Evolutionary conservation across 371 early-diverging fungal species (phyloP), one percentile per base, ranked within the genome.

Genomic region (Lichtheimia hyalospora): DNA sequence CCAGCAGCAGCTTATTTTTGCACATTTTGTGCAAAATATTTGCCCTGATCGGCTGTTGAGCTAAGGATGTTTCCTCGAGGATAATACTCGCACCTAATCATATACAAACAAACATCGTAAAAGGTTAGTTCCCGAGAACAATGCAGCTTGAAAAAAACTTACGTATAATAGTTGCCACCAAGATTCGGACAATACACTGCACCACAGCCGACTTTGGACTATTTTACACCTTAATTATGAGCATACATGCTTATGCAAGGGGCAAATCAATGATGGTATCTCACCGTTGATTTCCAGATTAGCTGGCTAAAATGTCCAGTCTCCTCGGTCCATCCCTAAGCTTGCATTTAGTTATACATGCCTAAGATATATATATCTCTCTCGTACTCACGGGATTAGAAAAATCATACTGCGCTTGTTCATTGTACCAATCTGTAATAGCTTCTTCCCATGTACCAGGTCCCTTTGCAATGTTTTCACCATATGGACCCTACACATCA

Each of bases 241-340:
- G 15, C 6, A 15, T 5, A 51, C 18, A 25, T 51, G 21, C 14
- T 15, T 18, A 25, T 21, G 15, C 18, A 18, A 51, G n/a, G 52
- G 27, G 52, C 5, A 15, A 50, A 15, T 21, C 52, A 12, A 21
- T 25, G 15, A 15, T 18, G 20, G n/a, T 7, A n/a, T 18, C 46
- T 20, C 13, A 51, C 52, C 18, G 52, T 51, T 1, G 52, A 51
- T 51, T 75, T 75, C 82, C 85, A 84, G 15, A 81, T 82, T 2
- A 81, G 60, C 46, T 74, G 75, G 27, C 82, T 82, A 54, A 82
- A 84, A 49, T 84, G 84, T 18, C 82, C 84, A n/a, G 76, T 74
- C 21, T 57, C 3, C 2, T 14, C 14, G 40, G 49, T 3, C 59
- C 46, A 61, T 25, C 61, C 79, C 34, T 34, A 34, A 34, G 10